Base-by-base conservation (phyloP, 73 alveolate genomes). In the Blepharisma stoltei region DNA sequence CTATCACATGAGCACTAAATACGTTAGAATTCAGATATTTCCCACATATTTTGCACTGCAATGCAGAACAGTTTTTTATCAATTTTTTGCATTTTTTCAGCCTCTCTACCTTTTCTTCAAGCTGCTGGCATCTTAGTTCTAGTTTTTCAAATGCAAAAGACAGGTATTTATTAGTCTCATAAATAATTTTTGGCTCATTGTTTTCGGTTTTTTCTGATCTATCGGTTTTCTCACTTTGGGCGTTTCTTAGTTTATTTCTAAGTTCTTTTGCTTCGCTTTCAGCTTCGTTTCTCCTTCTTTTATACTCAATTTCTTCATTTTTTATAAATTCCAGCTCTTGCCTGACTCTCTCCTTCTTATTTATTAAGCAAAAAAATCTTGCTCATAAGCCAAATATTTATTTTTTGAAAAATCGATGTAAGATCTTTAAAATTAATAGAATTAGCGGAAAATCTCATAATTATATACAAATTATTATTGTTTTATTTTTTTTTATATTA, bases 121-220 rank as follows among this genome's bases (percentile, higher is more conserved):
- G 76, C 44, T 55, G 11, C 55, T 84, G 81, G 67, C 92, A 84
- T 50, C 86, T 79, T 77, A 50, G 47, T 54, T 84, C 92, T 50
- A 80, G 67, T 50, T 84, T 84, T 48, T 81, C 92, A 71, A 84
- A 48, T 8, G 92, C 92, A 18, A 85, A 84, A 37, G 92, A 84
- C n/a, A 84, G 77, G 66, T 84, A 73, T 81, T 82, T 67, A 60
- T 23, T 69, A 0, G 79, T 69, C 27, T 69, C 79, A 46, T 44
- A 44, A 0, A 52, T 52, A 52, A 20, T n/a, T 52, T 52, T 20
- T 20, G 18, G 18, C 23, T 52, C 67, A 52, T 14, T 14, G 4
- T 7, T n/a, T 8, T 23, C 67, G 71, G n/a, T 11, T 69, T 43
- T n/a, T 14, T 23, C 25, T 43, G 65, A 43, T 69, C 79, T 69